Evolutionary conservation across 2,329 filamentous ascomycete genomes (phyloP).

Genomic region (Colletotrichum costaricense): DNA sequence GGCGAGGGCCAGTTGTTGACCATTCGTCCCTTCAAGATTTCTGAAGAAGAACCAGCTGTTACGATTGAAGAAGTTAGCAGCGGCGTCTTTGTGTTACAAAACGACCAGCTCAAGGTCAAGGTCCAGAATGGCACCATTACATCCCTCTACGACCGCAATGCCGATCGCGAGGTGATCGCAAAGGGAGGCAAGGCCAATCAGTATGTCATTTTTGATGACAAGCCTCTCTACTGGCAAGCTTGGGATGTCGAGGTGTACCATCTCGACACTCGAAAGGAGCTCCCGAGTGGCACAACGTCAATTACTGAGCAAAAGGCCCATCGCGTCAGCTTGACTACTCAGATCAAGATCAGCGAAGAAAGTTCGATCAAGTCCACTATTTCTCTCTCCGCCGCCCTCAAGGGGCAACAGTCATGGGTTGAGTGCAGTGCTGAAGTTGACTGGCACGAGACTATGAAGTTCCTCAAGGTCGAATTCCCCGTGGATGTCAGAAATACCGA

Average conservation of each 20-base stretch:
- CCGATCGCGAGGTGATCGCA: conserved; percentile 82
- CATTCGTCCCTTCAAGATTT: conserved; percentile 61
- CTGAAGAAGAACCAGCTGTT: conserved; percentile 59
- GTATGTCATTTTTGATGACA: conserved; percentile 95
- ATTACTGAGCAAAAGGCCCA: conserved; percentile 80
- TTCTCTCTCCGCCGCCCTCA: conserved; percentile 76
- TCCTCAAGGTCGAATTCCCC: conserved; percentile 98
- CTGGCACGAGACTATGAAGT: conserved; percentile 97
- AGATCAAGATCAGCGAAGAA: conserved; percentile 87
- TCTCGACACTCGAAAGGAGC: conserved; percentile 83
- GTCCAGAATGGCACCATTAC: conserved; percentile 82
- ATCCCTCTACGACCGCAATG: conserved; percentile 81
- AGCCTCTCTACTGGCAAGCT: conserved; percentile 96
- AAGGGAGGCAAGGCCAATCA: conserved; percentile 84
- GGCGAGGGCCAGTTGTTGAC: conserved; percentile 65
- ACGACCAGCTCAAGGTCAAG: conserved; percentile 79
- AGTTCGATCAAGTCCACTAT: conserved; percentile 91
- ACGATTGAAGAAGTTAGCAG: conserved; percentile 61
- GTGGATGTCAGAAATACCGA: conserved; percentile 92
- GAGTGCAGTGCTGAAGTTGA: conserved; percentile 90
- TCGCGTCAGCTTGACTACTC: conserved; percentile 83
- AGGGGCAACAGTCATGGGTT: conserved; percentile 75
- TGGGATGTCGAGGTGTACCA: conserved; percentile 99
- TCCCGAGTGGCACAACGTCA: conserved; percentile 74
- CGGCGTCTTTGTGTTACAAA: conserved; percentile 82